Conservation (phyloP, 495 filamentous ascomycete genomes). For the Penicillium steckii region DNA sequence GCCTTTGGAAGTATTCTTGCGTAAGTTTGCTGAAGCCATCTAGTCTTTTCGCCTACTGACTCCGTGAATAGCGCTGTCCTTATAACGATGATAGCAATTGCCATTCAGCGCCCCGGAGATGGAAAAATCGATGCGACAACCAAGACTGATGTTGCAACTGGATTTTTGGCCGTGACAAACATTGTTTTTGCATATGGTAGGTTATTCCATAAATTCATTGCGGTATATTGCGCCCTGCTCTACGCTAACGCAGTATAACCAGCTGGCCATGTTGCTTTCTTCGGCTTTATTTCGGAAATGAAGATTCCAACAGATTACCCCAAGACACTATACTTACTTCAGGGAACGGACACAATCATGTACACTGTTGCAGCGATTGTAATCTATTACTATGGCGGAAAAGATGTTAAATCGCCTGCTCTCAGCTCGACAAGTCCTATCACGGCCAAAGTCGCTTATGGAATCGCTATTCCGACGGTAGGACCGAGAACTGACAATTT, state of each 20-base stretch:
- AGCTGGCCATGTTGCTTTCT: conserved; percentile 59
- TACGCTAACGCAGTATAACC: not conserved
- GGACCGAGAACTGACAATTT: not conserved
- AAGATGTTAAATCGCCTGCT: conserved; percentile 64
- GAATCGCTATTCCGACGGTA: conserved; percentile 67
- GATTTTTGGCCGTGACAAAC: conserved; percentile 20
- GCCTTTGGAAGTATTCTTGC: conserved; percentile 1
- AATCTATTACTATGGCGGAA: conserved; percentile 69
- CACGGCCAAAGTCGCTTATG: conserved; percentile 70
- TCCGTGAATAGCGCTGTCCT: conserved; percentile 64
- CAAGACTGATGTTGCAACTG: conserved; percentile 12
- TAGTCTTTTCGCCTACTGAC: conserved; percentile 38
- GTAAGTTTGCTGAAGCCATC: not conserved
- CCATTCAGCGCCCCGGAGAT: conserved; percentile 28
- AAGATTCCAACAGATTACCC: conserved; percentile 61
- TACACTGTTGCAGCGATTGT: conserved; percentile 49
- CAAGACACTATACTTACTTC: conserved; percentile 61
- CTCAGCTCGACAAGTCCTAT: conserved; percentile 61
- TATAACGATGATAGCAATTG: conserved; percentile 65
- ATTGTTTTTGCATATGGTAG: conserved; percentile 33
- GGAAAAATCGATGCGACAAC: conserved; percentile 11
- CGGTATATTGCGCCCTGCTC: no score
- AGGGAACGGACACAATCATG: conserved; percentile 59
- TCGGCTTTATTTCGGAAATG: conserved; percentile 75
- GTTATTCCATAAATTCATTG: not conserved